Evolutionary conservation across 306 rosid species (phyloP), one percentile per base, ranked within the genome.

Genomic region (Myrica gale): DNA sequence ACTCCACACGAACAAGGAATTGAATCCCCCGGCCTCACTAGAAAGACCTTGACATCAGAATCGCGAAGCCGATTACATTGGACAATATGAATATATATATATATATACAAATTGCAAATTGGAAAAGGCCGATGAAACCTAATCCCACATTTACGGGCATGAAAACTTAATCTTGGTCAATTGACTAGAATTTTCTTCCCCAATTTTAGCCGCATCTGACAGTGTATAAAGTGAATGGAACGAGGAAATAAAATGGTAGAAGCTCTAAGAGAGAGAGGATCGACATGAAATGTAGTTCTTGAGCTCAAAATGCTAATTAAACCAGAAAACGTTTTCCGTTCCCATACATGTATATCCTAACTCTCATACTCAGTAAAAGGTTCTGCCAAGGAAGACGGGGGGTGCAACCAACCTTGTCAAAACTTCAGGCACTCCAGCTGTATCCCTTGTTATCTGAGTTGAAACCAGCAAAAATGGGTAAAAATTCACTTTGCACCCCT

Each of bases 381-480:
- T 46, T 90, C 96, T 73, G 83, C 89, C 75, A 88, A 66, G 56
- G 90, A 68, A 62, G 93, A 74, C 44, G 88, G 79, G 10, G n/a
- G 90, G 70, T 57, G 83, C 70, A 76, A 88, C 96, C 79, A 87
- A 72, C 90, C 96, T 85, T 21, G 98, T 90, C 65, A 96, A 85
- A 75, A 96, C 97, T 89, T 96, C 97, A 46, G 99, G 98, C 74
- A 89, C 75, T 75, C 99, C 98, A 69, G 91, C 79, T 6, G 96
- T 84, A 83, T 90, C 86, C 87, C 99, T 90, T 74, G 86, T 83
- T 79, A 96, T 87, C 99, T 96, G 87, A 76, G 74, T 81, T 61
- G 85, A 74, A 80, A 74, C 52, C 83, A 80, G 73, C 52, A 78
- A 69, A 81, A 74, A 39, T n/a, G n/a, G n/a, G n/a, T n/a, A n/a